phyloP scores from a whole-genome alignment of 1,284 basidiomycete genomes.

The Bondarzewia mesenterica region DNA sequence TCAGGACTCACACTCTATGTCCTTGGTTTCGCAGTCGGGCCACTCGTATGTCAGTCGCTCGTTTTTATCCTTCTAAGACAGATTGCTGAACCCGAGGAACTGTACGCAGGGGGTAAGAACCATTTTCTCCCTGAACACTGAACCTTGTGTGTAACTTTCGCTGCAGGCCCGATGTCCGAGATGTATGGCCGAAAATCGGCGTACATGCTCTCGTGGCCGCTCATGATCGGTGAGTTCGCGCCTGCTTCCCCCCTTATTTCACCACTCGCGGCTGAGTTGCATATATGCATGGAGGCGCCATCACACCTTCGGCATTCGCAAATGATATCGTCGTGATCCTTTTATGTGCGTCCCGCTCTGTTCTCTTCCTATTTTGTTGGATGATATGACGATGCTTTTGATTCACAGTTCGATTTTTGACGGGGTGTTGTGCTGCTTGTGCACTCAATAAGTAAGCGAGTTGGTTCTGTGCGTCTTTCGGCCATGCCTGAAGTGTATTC shows the following conservation, averaged over 20 bases:
- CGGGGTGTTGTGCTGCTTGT: conserved; percentile 13
- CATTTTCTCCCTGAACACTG: neutral
- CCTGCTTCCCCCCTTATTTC: neutral
- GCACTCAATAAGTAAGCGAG: conserved; percentile 14
- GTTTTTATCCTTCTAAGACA: neutral
- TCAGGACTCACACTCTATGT: conserved; percentile 20
- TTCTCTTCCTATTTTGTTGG: neutral
- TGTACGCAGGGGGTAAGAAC: conserved; percentile 16
- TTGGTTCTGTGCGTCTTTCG: neutral
- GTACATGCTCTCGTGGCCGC: conserved; percentile 18
- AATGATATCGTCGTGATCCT: conserved; percentile 15
- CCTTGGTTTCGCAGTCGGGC: conserved; percentile 19
- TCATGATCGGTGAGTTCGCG: conserved; percentile 14
- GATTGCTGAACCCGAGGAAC: neutral
- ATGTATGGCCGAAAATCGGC: conserved; percentile 16
- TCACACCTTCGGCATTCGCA: conserved; percentile 14
- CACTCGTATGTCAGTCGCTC: conserved; percentile 18
- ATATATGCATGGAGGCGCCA: conserved; percentile 1
- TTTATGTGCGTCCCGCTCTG: conserved; percentile 10
- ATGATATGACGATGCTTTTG: neutral
- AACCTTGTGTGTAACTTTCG: neutral
- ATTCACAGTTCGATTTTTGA: conserved; percentile 14
- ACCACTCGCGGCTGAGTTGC: neutral
- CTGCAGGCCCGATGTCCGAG: conserved; percentile 18
- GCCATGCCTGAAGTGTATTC: neutral